These are phyloP conservation scores for Boletus mariae DNA, from an alignment of 1,284 basidiomycete genomes.

Conservation along the genomic window DNA sequence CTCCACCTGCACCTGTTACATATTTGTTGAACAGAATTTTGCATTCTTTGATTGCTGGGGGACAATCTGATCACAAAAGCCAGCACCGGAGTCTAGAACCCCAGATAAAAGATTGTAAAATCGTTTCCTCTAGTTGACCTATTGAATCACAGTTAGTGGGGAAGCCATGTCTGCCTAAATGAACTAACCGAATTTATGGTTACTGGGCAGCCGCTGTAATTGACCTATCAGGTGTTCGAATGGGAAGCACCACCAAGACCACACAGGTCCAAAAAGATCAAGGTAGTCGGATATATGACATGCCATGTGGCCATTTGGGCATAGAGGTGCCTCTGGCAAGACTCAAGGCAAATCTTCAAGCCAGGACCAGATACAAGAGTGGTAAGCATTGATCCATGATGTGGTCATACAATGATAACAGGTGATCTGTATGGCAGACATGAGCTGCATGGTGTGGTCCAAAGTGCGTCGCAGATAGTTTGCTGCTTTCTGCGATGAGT, in stretches of 20 bases:
- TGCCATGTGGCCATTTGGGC: conserved; percentile 1
- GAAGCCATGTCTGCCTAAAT: neutral
- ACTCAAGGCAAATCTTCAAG: neutral
- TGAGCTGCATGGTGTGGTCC: conserved; percentile 13
- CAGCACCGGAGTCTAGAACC: neutral
- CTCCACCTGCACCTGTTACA: too few relatives aligned
- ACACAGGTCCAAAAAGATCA: conserved; percentile 7
- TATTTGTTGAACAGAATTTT: neutral
- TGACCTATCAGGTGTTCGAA: neutral
- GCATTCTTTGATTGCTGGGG: neutral
- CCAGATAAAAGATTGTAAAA: neutral
- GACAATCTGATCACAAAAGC: neutral
- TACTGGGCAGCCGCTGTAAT: neutral
- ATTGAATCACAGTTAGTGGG: neutral
- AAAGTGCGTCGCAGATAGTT: neutral
- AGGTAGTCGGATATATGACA: conserved; percentile 9
- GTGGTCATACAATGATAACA: conserved; percentile 8
- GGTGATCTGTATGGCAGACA: conserved; percentile 8
- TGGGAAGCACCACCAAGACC: conserved; percentile 10
- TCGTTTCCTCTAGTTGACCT: neutral
- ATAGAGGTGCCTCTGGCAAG: neutral
- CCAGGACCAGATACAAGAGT: neutral
- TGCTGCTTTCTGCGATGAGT: neutral
- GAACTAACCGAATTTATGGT: neutral
- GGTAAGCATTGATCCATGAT: neutral